These are phyloP conservation scores for Talaromyces sp. DNA, from an alignment of 2,329 filamentous ascomycete genomes.

Conservation along the genomic window DNA sequence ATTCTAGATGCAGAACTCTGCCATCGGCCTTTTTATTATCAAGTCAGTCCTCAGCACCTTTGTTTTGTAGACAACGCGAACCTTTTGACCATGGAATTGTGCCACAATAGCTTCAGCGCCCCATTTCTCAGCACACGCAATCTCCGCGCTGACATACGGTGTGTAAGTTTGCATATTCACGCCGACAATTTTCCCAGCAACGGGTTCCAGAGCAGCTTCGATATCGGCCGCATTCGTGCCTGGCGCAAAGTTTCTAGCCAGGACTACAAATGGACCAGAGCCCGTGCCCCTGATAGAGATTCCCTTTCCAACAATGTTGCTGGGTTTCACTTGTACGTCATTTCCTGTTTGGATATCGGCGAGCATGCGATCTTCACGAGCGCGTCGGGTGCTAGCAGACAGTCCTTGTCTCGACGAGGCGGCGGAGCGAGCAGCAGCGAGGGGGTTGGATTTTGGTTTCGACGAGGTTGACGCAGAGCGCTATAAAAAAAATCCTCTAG, in stretches of 20 bases:
- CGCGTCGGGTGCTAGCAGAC: slow-evolving; percentile 25
- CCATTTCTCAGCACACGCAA: slow-evolving; percentile 50
- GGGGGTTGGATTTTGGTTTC: slow-evolving; percentile 33
- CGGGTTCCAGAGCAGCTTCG: slow-evolving; percentile 51
- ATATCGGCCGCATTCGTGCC: slow-evolving; percentile 62
- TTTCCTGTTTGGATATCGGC: slow-evolving; percentile 24
- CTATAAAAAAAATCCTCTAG: slow-evolving; percentile 13
- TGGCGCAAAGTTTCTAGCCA: slow-evolving; percentile 60
- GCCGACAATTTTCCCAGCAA: slow-evolving; percentile 47
- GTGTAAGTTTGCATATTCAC: slow-evolving; percentile 49
- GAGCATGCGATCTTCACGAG: slow-evolving; percentile 28
- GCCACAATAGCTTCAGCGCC: slow-evolving; percentile 55
- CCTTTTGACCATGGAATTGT: slow-evolving; percentile 59
- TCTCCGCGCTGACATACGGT: slow-evolving; percentile 56
- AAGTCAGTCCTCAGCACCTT: neutral
- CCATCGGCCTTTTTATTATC: slow-evolving; percentile 49
- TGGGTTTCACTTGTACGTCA: slow-evolving; percentile 23
- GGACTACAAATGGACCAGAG: slow-evolving; percentile 50
- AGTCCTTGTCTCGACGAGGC: neutral
- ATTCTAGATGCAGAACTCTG: slow-evolving; percentile 51
- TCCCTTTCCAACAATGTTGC: slow-evolving; percentile 22
- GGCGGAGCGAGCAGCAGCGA: slow-evolving; percentile 18
- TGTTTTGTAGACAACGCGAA: slow-evolving; percentile 20
- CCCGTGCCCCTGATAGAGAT: slow-evolving; percentile 52
- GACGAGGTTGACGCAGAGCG: slow-evolving; percentile 37